These are phyloP conservation scores for Chenopodium quinoa DNA, from an alignment of 148 eudicot genomes.

Conservation along the genomic window DNA sequence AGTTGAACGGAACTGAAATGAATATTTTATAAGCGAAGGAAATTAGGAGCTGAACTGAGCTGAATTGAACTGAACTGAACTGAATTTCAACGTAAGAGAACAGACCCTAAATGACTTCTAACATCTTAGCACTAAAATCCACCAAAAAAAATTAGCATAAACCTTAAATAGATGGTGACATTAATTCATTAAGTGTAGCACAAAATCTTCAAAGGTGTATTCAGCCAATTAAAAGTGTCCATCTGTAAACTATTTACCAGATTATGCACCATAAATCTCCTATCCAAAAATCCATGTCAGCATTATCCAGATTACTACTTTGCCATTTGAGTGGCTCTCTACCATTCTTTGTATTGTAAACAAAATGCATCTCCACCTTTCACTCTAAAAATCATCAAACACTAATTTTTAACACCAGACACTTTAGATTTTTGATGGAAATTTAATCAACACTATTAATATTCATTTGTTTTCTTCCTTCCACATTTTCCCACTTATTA, in stretches of 20 bases:
- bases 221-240: background rate
- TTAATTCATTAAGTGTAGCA: background rate
- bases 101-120: too few species aligned
- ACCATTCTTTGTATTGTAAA: constrained; percentile 1
- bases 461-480: constrained; percentile 6
- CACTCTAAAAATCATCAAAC: constrained; percentile 3
- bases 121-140: too few species aligned
- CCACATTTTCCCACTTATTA: background rate
- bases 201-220: background rate
- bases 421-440: constrained; percentile 2
- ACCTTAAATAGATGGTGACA: background rate
- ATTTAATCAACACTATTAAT: constrained; percentile 5
- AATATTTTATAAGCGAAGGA: too few species aligned
- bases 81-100: too few species aligned
- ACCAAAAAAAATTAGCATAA: too few species aligned
- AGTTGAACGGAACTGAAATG: too few species aligned
- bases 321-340: constrained; percentile 28
- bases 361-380: constrained; percentile 18
- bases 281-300: constrained; percentile 45
- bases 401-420: constrained; percentile 2
- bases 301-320: constrained; percentile 36
- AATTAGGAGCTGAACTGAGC: too few species aligned
- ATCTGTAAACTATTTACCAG: background rate
- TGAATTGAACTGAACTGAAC: too few species aligned
- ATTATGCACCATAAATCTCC: constrained; percentile 38